Base-by-base conservation (phyloP, 352 stramenopile genomes). In the Bremia lactucae region DNA sequence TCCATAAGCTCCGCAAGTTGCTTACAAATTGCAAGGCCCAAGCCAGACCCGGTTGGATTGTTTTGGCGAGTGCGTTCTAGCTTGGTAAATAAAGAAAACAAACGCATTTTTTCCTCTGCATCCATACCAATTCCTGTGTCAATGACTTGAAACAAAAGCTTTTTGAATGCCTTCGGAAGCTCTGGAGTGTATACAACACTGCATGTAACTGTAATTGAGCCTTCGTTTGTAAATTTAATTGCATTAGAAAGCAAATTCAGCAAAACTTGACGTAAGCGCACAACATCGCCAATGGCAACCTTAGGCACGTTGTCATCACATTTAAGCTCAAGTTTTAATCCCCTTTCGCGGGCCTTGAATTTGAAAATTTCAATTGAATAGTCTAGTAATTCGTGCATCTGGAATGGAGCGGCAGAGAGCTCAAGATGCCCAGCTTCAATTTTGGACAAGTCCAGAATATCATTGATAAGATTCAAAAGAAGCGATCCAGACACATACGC, bases 361-460 rank as follows among this genome's bases (percentile, higher is more conserved):
- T 87, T 78, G 62, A 97, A 95, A 25, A 92, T 87, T 33, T 97
- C 86, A 28, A 88, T 77, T 3, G 83, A 82, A 35, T 94, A 87
- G 34, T 96, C 84, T 4, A 89, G 46, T 13, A 84, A 26, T 9
- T 92, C 80, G 41, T 80, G 56, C 56, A 91, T 76, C 26, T 87
- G 62, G 42, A 95, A 95, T 0, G 76, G 76, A 0, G 86, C 83
- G 10, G 72, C 62, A 21, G 93, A 86, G 14, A 96, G 82, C 38
- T 94, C 82, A 21, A 96, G 57, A 35, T 96, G 81, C 0, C 89
- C 89, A 42, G 84, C 83, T 59, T 97, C 89, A 21, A 96, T 89
- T 57, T 96, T 97, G 15, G 78, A 95, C 52, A 94, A 72, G 43
- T 96, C 86, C 11, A 97, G 37, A 24, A 96, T 86, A 44, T 96